These are phyloP conservation scores for Colletotrichum sp. DNA, from an alignment of 2,329 filamentous ascomycete genomes.

Conservation along the genomic window DNA sequence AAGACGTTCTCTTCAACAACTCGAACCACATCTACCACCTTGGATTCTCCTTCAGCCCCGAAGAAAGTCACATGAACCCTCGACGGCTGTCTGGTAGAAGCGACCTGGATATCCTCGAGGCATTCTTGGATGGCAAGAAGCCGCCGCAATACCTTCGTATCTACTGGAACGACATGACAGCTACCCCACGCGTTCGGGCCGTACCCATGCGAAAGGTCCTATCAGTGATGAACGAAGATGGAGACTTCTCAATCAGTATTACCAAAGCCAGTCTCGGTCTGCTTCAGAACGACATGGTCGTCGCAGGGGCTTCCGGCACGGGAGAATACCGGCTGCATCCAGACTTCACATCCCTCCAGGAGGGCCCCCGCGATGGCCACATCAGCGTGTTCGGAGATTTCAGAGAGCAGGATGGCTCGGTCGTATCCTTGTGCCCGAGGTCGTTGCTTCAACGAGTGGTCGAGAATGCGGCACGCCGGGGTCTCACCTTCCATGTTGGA, in stretches of 20 bases:
- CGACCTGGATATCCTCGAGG: conserved; percentile 38
- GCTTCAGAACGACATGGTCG: conserved; percentile 68
- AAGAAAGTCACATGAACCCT: conserved; percentile 19
- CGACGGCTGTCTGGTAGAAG: conserved; percentile 24
- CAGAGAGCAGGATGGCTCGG: conserved; percentile 56
- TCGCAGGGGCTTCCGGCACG: conserved; percentile 57
- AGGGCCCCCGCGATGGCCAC: conserved; percentile 63
- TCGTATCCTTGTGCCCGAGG: conserved; percentile 67
- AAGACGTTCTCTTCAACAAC: conserved; percentile 77
- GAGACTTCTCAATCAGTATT: conserved; percentile 60
- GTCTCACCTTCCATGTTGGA: conserved; percentile 68
- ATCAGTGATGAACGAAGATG: conserved; percentile 47
- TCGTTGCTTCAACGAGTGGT: conserved; percentile 62
- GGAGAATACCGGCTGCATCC: conserved; percentile 73
- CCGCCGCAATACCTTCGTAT: conserved; percentile 71
- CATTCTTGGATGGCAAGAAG: conserved; percentile 52
- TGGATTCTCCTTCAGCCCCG: conserved; percentile 44
- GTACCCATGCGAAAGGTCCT: conserved; percentile 66
- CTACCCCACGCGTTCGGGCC: conserved; percentile 68
- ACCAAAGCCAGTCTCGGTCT: conserved; percentile 69
- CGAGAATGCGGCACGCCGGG: conserved; percentile 52
- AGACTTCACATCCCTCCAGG: conserved; percentile 66
- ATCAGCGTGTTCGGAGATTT: conserved; percentile 73
- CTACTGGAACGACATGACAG: conserved; percentile 82
- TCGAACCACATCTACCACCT: conserved; percentile 78